Evolutionary conservation across 768 basidiomycete genomes (phyloP).

Genomic region (Psilocybe sp.): DNA sequence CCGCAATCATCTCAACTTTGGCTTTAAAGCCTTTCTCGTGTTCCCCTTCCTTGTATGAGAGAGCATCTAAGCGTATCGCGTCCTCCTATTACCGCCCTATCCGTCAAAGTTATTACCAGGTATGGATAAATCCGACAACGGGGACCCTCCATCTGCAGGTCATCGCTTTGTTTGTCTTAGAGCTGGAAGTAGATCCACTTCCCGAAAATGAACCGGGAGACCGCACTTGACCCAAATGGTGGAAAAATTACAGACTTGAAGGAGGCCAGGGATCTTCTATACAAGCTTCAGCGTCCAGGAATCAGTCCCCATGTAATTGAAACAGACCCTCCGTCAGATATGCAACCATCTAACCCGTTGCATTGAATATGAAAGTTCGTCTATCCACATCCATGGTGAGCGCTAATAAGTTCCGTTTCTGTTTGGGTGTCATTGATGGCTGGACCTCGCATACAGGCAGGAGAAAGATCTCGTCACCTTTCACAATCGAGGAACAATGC

Average conservation of each 20-base stretch:
- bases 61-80: no score
- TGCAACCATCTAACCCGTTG: not conserved
- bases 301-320: conserved; percentile 5
- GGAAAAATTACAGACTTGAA: conserved; percentile 19
- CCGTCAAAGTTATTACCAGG: conserved; percentile 30
- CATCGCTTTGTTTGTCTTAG: conserved; percentile 66
- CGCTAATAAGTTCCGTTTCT: no score
- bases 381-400: conserved; percentile 14
- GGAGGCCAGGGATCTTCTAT: conserved; percentile 15
- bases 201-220: conserved; percentile 49
- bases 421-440: not conserved
- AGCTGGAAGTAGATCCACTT: conserved; percentile 64
- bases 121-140: conserved; percentile 88
- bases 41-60: no score
- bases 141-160: conserved; percentile 80
- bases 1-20: no score
- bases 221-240: conserved; percentile 52
- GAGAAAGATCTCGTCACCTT: conserved; percentile 16
- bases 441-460: conserved; percentile 1
- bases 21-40: no score
- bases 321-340: no score
- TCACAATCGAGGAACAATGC: conserved; percentile 15
- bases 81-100: no score
- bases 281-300: conserved; percentile 20
- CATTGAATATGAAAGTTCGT: conserved; percentile 8